Base-by-base conservation (phyloP, 306 rosid species). In the Lathyrus tuberosus region DNA sequence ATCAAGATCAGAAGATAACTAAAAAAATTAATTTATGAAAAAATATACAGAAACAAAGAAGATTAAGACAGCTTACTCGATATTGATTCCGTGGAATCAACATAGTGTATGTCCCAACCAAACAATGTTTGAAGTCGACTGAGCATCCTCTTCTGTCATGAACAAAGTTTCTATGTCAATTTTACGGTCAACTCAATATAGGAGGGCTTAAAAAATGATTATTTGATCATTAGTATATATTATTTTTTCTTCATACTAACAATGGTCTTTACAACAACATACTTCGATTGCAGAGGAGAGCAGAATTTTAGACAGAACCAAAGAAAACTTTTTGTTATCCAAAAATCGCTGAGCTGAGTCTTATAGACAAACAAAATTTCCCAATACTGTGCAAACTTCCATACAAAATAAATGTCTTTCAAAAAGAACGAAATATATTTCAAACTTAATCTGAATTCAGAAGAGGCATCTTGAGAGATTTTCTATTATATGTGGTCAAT, bases 1-100 rank as follows among this genome's bases (percentile, higher is more conserved):
- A 69, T 30, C 59, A 16, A 49, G 73, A 28, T 68, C 16, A 41
- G 30, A 41, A 33, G 14, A 62, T 28, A 49, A 30, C 47, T 60
- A 17, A 52, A 10, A 8, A 28, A 10, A 16, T 48, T 57, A 68
- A 47, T 31, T 57, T 33, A 20, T 10, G 33, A 30, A 14, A 28
- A 9, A 35, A 31, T 41, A 51, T 65, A 43, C 17, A 31, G 17
- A 65, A 43, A 70, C 37, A 17, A 61, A 82, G 20, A 78, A 28
- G 65, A 72, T 49, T 56, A 46, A 41, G 73, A 37, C 65, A 54
- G 44, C 67, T 44, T 86, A 90, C 98, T 58, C 64, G 76, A 76
- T 82, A 90, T 82, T 70, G 87, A 84, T 69, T 90, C 90, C 0
- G 98, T 86, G 71, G 96, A 84, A 78, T 90, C 91, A 74, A 88